Percentiles rank a stretch among this genome's conserved stretches.
Evolutionary conservation across 805 yeast species (phyloP).

Genomic region (Metschnikowia chrysomelidarum): DNA sequence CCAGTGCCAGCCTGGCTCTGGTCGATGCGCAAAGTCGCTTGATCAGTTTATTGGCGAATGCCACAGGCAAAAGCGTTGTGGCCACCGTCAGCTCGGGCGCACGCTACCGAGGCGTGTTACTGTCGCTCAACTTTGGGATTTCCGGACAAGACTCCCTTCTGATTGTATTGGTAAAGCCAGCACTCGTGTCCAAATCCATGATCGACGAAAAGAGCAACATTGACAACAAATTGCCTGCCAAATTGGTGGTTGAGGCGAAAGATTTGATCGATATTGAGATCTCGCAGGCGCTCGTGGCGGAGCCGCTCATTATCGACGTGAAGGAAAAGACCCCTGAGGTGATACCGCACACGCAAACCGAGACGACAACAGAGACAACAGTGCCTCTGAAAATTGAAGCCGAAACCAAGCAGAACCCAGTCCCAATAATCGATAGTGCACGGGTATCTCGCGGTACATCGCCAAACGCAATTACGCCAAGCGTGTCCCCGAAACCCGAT

Average conservation of each 20-base stretch:
- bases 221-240: constrained; percentile 40
- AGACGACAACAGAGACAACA: constrained; percentile 10
- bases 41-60: constrained; percentile 15
- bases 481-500: neutral
- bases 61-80: constrained; percentile 50
- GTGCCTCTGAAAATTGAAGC: constrained; percentile 4
- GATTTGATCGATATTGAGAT: constrained; percentile 53
- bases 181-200: constrained; percentile 28
- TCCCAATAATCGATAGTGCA: too few species aligned
- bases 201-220: constrained; percentile 27
- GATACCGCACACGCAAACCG: constrained; percentile 1
- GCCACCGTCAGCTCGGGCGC: constrained; percentile 65
- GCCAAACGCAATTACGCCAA: too few species aligned
- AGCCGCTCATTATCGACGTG: constrained; percentile 3
- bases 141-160: constrained; percentile 46
- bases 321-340: constrained; percentile 12
- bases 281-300: constrained; percentile 33
- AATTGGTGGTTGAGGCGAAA: constrained; percentile 45
- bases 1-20: neutral
- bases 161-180: constrained; percentile 54
- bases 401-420: constrained; percentile 3
- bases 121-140: constrained; percentile 42
- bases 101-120: constrained; percentile 55
- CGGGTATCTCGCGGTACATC: too few species aligned
- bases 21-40: constrained; percentile 5